Conservation (phyloP, 2,329 filamentous ascomycete species). For the Rosellinia necatrix region DNA sequence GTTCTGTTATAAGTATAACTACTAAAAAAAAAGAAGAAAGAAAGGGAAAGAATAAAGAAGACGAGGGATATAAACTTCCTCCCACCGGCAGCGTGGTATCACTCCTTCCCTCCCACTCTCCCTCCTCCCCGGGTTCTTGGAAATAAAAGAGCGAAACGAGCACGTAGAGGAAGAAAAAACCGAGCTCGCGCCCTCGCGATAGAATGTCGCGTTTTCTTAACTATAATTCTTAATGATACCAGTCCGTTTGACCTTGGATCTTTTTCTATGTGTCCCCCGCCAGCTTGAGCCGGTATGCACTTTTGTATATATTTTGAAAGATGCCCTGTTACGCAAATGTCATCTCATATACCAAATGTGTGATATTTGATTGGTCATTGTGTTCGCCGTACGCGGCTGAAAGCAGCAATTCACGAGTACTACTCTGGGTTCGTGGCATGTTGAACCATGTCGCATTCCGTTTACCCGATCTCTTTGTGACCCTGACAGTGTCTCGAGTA, state of each 20-base stretch:
- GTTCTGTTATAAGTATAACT: slow-evolving; percentile 40
- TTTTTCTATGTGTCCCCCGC: not conserved
- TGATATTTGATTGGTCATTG: not conserved
- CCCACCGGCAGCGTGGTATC: slow-evolving; percentile 17
- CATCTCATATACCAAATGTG: too few species aligned
- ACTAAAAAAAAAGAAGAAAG: slow-evolving; percentile 35
- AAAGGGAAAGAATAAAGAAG: too few species aligned
- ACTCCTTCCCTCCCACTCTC: too few species aligned
- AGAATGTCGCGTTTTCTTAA: slow-evolving; percentile 10
- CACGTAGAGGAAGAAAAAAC: slow-evolving; percentile 4
- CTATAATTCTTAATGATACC: slow-evolving; percentile 32
- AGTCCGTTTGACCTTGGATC: not conserved
- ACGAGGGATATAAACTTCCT: not conserved
- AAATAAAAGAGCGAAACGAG: slow-evolving; percentile 1
- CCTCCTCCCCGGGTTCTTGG: not conserved
- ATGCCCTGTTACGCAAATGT: too few species aligned
- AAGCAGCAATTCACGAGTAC: not conserved
- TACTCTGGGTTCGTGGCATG: not conserved
- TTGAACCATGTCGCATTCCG: too few species aligned
- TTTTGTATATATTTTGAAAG: not conserved
- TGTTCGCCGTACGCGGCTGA: not conserved
- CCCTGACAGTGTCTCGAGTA: too few species aligned
- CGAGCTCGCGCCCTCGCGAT: slow-evolving; percentile 16
- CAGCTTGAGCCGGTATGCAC: not conserved
- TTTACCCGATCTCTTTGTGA: too few species aligned